phyloP scores from a whole-genome alignment of 2,329 filamentous ascomycete species.

The Aspergillus oerlinghausenensis region DNA sequence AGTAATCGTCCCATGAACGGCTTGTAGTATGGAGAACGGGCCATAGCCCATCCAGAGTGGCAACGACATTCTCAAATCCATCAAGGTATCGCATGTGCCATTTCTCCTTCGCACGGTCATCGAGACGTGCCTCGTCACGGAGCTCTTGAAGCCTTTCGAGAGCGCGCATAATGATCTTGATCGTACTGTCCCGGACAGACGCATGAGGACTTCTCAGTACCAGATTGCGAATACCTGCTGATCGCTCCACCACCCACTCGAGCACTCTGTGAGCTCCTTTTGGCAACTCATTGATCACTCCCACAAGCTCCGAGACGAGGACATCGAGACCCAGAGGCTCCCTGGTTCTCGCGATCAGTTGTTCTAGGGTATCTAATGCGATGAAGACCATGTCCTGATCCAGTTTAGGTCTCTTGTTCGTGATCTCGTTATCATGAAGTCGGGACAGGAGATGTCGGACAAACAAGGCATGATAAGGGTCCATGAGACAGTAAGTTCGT shows the following conservation, averaged over 20 bases:
- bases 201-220: conserved; percentile 58
- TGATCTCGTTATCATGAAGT: conserved; percentile 47
- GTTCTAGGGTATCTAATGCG: conserved; percentile 62
- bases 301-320: conserved; percentile 51
- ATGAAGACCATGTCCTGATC: conserved; percentile 43
- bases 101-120: conserved; percentile 16
- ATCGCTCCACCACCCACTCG: conserved; percentile 56
- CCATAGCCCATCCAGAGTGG: conserved; percentile 56
- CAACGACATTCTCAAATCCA: conserved; percentile 33
- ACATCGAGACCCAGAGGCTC: conserved; percentile 60
- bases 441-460: conserved; percentile 59
- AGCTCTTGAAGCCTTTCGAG: conserved; percentile 51
- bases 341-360: conserved; percentile 68
- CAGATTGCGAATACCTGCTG: conserved; percentile 59
- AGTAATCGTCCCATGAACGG: conserved; percentile 72
- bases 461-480: conserved; percentile 65
- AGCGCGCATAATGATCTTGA: conserved; percentile 50
- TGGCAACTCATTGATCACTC: conserved; percentile 48
- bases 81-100: conserved; percentile 25
- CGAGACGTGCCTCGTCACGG: conserved; percentile 22
- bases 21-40: conserved; percentile 56
- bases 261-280: conserved; percentile 57
- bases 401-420: conserved; percentile 44
- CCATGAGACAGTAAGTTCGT: conserved; percentile 73
- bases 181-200: conserved; percentile 51